Percentiles rank a stretch among this genome's conserved stretches.
Evolutionary conservation across 306 rosid genomes (phyloP).

Genomic region (Citrullus mucosospermus): DNA sequence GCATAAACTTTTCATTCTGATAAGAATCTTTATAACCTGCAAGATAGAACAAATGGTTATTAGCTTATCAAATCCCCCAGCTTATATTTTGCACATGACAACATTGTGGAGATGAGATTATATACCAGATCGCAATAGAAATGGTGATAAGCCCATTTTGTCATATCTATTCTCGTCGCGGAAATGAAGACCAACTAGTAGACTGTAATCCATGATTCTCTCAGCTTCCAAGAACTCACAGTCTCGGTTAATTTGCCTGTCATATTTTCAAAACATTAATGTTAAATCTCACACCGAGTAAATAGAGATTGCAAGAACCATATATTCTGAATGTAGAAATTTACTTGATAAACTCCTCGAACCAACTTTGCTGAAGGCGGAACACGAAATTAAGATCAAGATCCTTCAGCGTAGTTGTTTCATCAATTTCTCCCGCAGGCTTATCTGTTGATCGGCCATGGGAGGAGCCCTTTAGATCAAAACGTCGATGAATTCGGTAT

Average conservation of each 20-base stretch:
- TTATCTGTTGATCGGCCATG: constrained; percentile 84
- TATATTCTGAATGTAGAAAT: constrained; percentile 4
- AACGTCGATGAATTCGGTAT: constrained; percentile 81
- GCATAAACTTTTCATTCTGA: constrained; percentile 84
- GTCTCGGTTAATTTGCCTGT: constrained; percentile 82
- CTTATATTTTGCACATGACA: not conserved
- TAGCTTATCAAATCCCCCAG: not conserved
- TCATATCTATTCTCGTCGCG: constrained; percentile 64
- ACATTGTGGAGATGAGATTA: not conserved
- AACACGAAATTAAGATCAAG: constrained; percentile 89
- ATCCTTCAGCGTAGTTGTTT: constrained; percentile 94
- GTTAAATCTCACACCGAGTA: not conserved
- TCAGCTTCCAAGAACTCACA: constrained; percentile 88
- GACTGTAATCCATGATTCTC: constrained; percentile 97
- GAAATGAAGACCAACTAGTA: constrained; percentile 85
- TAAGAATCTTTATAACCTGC: constrained; percentile 70
- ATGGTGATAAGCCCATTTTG: constrained; percentile 81
- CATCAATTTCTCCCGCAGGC: constrained; percentile 77
- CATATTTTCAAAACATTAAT: not conserved
- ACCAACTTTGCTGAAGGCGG: constrained; percentile 55
- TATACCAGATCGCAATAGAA: constrained; percentile 72
- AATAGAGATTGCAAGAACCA: not conserved
- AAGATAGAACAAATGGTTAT: constrained; percentile 9
- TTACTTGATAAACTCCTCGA: constrained; percentile 60
- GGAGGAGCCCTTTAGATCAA: constrained; percentile 92